These are phyloP conservation scores for Triticum urartu DNA, from an alignment of 176 grass and related monocot genomes.

Conservation along the genomic window DNA sequence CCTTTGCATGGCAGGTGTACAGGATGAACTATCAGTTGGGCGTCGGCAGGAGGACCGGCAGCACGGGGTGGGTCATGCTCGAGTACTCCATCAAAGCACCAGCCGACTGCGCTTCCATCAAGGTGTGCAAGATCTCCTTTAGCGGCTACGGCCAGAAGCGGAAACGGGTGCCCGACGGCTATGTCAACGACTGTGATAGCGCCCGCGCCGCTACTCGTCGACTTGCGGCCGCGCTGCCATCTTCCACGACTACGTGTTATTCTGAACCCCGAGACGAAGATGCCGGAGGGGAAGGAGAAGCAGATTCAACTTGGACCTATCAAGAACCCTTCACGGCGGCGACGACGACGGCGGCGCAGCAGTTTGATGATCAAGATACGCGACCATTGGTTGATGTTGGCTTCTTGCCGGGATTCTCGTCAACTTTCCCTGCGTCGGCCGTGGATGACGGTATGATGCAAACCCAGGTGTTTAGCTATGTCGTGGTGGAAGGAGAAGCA, in stretches of 20 bases:
- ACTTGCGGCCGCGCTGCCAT: too few relatives aligned
- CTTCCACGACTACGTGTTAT: too few relatives aligned
- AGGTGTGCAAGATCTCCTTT: conserved; percentile 21
- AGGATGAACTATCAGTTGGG: background rate
- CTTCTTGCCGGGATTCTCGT: too few relatives aligned
- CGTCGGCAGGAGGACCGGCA: background rate
- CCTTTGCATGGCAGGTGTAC: background rate
- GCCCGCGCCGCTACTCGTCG: background rate
- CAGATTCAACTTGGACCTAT: background rate
- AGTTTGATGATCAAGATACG: too few relatives aligned
- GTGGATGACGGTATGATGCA: too few relatives aligned
- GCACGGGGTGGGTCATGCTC: conserved; percentile 38
- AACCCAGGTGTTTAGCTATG: too few relatives aligned
- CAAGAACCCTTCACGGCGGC: background rate
- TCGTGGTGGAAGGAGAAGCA: too few relatives aligned
- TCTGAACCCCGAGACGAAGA: too few relatives aligned
- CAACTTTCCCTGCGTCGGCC: too few relatives aligned
- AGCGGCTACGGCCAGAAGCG: conserved; percentile 24
- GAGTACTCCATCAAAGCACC: conserved; percentile 5
- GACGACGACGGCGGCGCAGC: too few relatives aligned
- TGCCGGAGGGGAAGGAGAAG: too few relatives aligned
- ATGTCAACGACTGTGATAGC: background rate
- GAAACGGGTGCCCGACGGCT: background rate
- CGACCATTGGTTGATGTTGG: too few relatives aligned
- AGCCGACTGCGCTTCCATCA: background rate